Base-by-base conservation (phyloP, 1,284 basidiomycete species). In the Sutorius eximius region DNA sequence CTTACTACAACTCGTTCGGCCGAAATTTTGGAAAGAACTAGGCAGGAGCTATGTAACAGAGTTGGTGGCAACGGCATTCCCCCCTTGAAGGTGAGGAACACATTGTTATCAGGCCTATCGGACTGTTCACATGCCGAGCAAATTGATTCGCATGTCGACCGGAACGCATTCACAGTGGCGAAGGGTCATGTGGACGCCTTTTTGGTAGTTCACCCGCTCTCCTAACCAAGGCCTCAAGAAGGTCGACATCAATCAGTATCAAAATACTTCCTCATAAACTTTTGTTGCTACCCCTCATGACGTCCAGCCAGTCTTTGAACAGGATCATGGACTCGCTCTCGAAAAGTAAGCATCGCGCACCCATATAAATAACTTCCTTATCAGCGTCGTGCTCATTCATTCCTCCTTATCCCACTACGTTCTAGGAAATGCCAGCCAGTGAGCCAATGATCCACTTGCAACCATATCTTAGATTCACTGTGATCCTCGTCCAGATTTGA, bases 401-500 rank as follows among this genome's bases (percentile, higher is more conserved):
- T 24, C 10, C 22, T 32, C 33, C 22, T 53, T 50, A 52, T 65
- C 58, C 57, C 29, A 9, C 41, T 6, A 5, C 18, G 5, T 47
- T 38, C 3, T 46, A 69, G 70, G 58, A 37, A 69, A 68, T 48
- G 33, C n/a, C 43, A 59, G 30, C 45, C 67, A 69, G 67, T 69
- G 30, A 68, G 67, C 54, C 49, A 48, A 60, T 55, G n/a, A 44
- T 18, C 16, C 38, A 24, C 20, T 27, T 34, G 16, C 18, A 27
- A 36, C 33, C 18, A 27, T 57, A 51, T 48, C 37, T 38, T 45
- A 5, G 22, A 42, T 30, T 58, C 45, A 62, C 27, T 29, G 12
- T 56, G 27, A 41, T 56, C 47, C 51, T 49, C 48, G 12, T 34
- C 29, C 56, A 81, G 78, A 59, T 88, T 82, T 69, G 79, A 87